Base-by-base conservation (phyloP, 768 basidiomycete species). In the Phlebiopsis gigantea region DNA sequence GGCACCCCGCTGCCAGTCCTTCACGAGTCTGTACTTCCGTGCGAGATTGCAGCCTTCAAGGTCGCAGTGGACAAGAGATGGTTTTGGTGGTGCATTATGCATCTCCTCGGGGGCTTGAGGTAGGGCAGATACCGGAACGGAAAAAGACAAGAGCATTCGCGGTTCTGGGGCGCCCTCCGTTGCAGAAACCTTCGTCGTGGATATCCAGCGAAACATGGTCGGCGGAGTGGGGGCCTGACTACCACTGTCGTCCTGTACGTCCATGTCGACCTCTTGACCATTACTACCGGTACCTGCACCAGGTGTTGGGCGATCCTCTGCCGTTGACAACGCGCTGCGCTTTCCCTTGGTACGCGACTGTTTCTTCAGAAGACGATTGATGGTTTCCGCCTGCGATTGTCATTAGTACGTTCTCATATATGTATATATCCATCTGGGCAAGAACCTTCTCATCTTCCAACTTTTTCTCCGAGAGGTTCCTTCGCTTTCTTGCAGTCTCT, bases 291-390 rank as follows among this genome's bases (percentile, higher is more conserved):
- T 17, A 10, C 12, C 34, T 3, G 12, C 7, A 34, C 75, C 53
- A 21, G 58, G 61, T 1, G 59, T 60, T 68, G 77, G 59, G 72
- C 64, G 60, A 43, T 69, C 82, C 39, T 81, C 80, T 0, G 75
- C 75, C 1, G 77, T 79, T 15, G 77, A 76, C 26, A 75, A 61
- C 0, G 69, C 75, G n/a, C 75, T 78, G 10, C 84, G 81, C 61
- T 81, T 86, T 49, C 77, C 80, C 44, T 81, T 79, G 2, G 87
- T 77, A 9, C 85, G 80, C 17, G 85, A 84, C 66, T 90, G 90
- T 69, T 93, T 93, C 68, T 91, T 91, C 50, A 94, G 79, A 14
- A 94, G 77, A 25, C 92, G 85, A 63, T 93, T 93, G 68, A 94
- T 93, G 0, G 92, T 93, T 64, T 93, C 92, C 22, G 83, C 83